Base-by-base conservation (phyloP, 768 basidiomycete species). In the Guyanaporus albipodus region DNA sequence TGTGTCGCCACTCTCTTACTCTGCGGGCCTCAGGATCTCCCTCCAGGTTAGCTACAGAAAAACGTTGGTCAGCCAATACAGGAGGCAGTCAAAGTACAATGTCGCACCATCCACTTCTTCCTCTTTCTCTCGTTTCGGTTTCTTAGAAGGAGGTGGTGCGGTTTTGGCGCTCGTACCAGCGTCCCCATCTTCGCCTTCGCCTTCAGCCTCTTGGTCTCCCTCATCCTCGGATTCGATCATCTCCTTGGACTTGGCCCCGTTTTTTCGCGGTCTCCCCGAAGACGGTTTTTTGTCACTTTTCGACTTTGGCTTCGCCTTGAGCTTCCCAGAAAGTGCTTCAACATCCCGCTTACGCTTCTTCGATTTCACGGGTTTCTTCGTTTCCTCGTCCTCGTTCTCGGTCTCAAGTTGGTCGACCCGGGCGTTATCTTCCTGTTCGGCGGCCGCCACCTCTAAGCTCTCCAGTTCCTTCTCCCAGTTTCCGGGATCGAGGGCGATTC, bases 1-100 rank as follows among this genome's bases (percentile, higher is more conserved):
- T 87, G 66, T 95, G 91, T 55, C 94, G 76, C 92, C 93, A 95
- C 48, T 89, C 87, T 60, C 87, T 83, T 57, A 94, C 91, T 64
- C 85, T 83, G 44, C 71, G 58, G 19, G 82, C 85, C 50, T 86
- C 84, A 2, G 75, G 75, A 63, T 87, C 82, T 39, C 64, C 70
- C 33, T 70, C 67, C 44, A 82, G 52, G 42, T 72, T 72, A 46
- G 72, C 74, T 74, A 40, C 19, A 38, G 38, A 14, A 6, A 26
- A 42, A 28, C 2, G 10, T 26, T 37, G 32, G 48, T 57, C 39
- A 59, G 46, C 5, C 52, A 15, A 44, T 6, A 12, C 8, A 17
- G 43, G 17, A 28, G 41, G 31, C 27, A 22, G 17, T 4, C 14
- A 44, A 47, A 44, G 45, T 43, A 42, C 42, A 18, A 33, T 29